Evolutionary conservation across 2,329 filamentous ascomycete genomes (phyloP), one percentile per base, ranked within the genome.

Genomic region (Ceratocystis destructans): DNA sequence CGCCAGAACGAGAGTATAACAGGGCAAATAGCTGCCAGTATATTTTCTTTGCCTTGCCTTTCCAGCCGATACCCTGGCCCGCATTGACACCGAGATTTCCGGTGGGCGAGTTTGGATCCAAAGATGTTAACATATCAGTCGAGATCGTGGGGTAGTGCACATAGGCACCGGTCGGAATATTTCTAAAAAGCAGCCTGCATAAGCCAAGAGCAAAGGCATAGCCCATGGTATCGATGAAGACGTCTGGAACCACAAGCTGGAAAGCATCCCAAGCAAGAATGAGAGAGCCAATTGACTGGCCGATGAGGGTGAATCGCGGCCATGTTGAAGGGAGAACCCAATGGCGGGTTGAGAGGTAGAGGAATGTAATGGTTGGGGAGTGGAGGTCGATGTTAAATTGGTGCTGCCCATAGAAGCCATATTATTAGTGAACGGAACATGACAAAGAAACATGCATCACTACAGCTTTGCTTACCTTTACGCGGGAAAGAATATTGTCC

Each of bases 61-160:
- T 86, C 33, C 81, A 72, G 0, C 93, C 93, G 37, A 79, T 80
- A 1, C 91, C 93, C 65, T 88, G 82, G 41, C 93, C 92, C 3
- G 92, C 89, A 73, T 97, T 94, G 66, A 96, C 80, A 2, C 93
- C 88, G 76, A 83, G 87, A 66, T 74, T 75, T 15, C 86, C 88
- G 61, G 79, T 82, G 44, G 76, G 69, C 1, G 80, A 82, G 7
- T 74, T 75, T 7, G 88, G 84, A 70, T 91, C 84, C 3, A 96
- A 83, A 20, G 89, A 93, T 25, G 85, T 82, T 3, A 99, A 83
- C 94, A 99, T 99, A 72, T 99, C 94, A 63, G 91, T 99, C 2
- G 92, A 96, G 65, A 99, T 99, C 66, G 93, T 97, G 0, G 94
- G 94, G 74, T 97, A 99, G 77, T 99, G 94, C 0, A 97, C 92